phyloP scores from a whole-genome alignment of 1,284 basidiomycete species.

The Ceratobasidium sp. region DNA sequence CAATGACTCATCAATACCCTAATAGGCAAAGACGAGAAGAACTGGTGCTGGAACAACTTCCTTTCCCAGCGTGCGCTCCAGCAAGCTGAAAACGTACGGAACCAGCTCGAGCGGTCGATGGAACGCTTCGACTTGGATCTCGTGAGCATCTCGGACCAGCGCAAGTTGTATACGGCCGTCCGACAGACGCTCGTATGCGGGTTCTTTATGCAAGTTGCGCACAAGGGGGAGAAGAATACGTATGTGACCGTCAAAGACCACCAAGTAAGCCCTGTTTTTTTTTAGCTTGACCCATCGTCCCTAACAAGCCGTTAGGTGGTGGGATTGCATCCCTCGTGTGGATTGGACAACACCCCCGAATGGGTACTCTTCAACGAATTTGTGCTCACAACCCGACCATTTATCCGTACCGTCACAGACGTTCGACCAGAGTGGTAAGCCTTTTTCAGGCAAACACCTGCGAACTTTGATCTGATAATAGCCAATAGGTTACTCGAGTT shows the following conservation, averaged over 20 bases:
- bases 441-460: neutral
- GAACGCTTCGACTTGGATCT: slow-evolving; percentile 88
- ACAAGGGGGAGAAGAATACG: slow-evolving; percentile 85
- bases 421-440: slow-evolving; percentile 86
- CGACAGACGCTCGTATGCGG: slow-evolving; percentile 88
- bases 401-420: slow-evolving; percentile 92
- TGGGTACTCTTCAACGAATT: slow-evolving; percentile 99
- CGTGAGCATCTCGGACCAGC: slow-evolving; percentile 78
- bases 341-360: slow-evolving; percentile 90
- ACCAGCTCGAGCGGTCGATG: slow-evolving; percentile 91
- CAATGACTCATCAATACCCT: neutral
- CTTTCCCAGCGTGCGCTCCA: slow-evolving; percentile 82
- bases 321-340: slow-evolving; percentile 92
- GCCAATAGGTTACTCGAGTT: slow-evolving; percentile 77
- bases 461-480: neutral
- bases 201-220: slow-evolving; percentile 99
- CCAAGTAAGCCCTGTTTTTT: slow-evolving; percentile 64
- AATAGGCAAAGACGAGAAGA: slow-evolving; percentile 73
- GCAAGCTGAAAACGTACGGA: slow-evolving; percentile 96
- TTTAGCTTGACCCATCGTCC: neutral
- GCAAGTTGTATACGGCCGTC: slow-evolving; percentile 80
- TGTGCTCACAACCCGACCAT: slow-evolving; percentile 87
- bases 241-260: slow-evolving; percentile 95
- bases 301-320: slow-evolving; percentile 64
- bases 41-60: slow-evolving; percentile 95